Percentiles rank a stretch among this genome's conserved stretches.
These are phyloP conservation scores for Cicer chorassanicum DNA, from an alignment of 306 rosid genomes.

Conservation along the genomic window DNA sequence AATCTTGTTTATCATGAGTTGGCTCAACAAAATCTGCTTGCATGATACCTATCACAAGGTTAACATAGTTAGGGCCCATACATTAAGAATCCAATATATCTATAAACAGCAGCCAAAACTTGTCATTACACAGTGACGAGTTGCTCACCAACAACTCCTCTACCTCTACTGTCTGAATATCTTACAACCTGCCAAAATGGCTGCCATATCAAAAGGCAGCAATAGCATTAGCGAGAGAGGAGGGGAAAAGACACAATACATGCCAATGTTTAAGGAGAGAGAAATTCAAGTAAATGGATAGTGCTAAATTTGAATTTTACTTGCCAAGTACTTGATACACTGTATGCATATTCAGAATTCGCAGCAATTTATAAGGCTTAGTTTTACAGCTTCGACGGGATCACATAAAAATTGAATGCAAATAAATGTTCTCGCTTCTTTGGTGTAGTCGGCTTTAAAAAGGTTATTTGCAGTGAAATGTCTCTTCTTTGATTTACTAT, in stretches of 20 bases:
- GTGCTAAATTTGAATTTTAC: neutral
- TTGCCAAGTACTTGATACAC: neutral
- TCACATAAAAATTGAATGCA: neutral
- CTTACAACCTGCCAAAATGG: constrained; percentile 93
- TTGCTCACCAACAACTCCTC: constrained; percentile 90
- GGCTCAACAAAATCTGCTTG: constrained; percentile 92
- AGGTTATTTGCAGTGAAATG: neutral
- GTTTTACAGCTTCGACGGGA: neutral
- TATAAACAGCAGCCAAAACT: constrained; percentile 25
- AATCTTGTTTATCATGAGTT: constrained; percentile 93
- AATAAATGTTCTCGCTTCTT: neutral
- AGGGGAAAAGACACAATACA: neutral
- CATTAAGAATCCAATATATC: constrained; percentile 9
- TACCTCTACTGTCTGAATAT: constrained; percentile 63
- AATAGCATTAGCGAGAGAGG: constrained; percentile 18
- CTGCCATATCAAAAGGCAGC: constrained; percentile 57
- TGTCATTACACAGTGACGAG: constrained; percentile 11
- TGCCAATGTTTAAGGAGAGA: neutral
- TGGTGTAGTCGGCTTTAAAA: neutral
- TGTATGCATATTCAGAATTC: neutral
- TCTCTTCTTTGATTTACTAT: neutral
- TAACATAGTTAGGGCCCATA: constrained; percentile 37
- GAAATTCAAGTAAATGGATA: constrained; percentile 1
- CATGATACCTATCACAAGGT: constrained; percentile 65
- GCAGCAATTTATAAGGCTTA: neutral